Evolutionary conservation across 2,329 filamentous ascomycete species (phyloP), one percentile per base, ranked within the genome.

Genomic region (Clarireedia sp.): DNA sequence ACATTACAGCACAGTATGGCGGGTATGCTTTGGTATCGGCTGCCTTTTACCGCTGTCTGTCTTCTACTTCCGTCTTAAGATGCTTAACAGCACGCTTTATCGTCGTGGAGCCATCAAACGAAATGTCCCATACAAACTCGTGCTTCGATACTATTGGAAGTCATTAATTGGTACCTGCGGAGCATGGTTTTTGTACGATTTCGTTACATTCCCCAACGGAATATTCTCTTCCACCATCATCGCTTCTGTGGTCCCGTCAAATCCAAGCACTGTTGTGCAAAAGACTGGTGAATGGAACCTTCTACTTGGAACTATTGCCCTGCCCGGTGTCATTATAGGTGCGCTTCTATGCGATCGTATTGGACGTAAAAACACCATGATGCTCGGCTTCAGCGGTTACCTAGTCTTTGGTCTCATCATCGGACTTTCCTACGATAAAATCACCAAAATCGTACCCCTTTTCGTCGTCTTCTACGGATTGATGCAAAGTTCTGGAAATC

Each of bases 31-130:
- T 54, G 75, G 72, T 5, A 74, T 78, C 44, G 75, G 75, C 21
- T 73, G 73, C 38, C 60, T 77, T 43, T 69, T 78, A 16, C 79
- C 79, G 0, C 66, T 82, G 8, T 73, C 74, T 2, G 72, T 82
- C 43, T 78, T 81, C 56, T 80, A 80, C 64, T 79, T 82, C 57
- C 77, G 79, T 14, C 66, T 81, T 41, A 77, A 72, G 59, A 76
- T 77, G 71, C 67, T 77, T 48, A 80, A 74, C 67, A 80, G 69
- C 48, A 75, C 69, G 63, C 75, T 77, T 10, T 78, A 77, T 59
- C 73, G 73, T 24, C 75, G 75, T 2, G 75, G 77, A 3, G 78
- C 78, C 0, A 81, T 81, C 66, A 78, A 80, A 62, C 68, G 64
- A 19, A 66, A 67, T 7, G 74, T 82, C 0, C 76, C 79, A 0